Base-by-base conservation (phyloP, 495 filamentous ascomycete species). In the Filosporella fistucella region DNA sequence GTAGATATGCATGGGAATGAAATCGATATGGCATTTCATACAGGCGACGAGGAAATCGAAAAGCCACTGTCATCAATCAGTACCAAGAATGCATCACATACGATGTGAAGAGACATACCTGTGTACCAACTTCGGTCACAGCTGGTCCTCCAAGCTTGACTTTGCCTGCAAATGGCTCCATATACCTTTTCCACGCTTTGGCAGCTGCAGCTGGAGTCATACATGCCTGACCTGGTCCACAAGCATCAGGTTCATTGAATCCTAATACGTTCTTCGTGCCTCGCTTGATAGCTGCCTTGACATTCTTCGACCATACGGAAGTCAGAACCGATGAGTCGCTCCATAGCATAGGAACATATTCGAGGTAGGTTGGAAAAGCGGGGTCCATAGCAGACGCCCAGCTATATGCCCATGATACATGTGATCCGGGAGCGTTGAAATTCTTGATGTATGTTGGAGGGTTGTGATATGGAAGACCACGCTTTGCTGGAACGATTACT, bases 231-330 rank as follows among this genome's bases (percentile, higher is more conserved):
- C 55, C 59, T 13, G 54, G 3, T 32, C 71, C 69, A n/a, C n/a
- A n/a, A 12, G 18, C n/a, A 55, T 95, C 89, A 35, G 87, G 87
- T 71, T 95, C 89, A 76, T 95, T 95, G 83, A 93, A 91, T 51
- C 78, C 74, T 51, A 95, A 68, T 47, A 95, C 68, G 62, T 76
- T 71, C 29, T 66, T 66, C 56, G 71, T 64, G 58, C 86, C 85
- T n/a, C 61, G 62, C 44, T 69, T 11, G 13, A 42, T 22, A 12
- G 20, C 20, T 11, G 25, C 9, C 10, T 42, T 23, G 39, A 25
- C 39, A 26, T 42, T 42, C 12, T 7, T 14, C 2, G 6, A n/a
- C 39, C 39, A 42, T 12, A 14, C 18, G 14, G 13, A 25, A n/a
- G 14, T 22, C 17, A 4, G 11, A 14, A 42, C 4, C 18, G 17